Conservation (phyloP, 108 stramenopile species). For the Nannochloropsis granulata region DNA sequence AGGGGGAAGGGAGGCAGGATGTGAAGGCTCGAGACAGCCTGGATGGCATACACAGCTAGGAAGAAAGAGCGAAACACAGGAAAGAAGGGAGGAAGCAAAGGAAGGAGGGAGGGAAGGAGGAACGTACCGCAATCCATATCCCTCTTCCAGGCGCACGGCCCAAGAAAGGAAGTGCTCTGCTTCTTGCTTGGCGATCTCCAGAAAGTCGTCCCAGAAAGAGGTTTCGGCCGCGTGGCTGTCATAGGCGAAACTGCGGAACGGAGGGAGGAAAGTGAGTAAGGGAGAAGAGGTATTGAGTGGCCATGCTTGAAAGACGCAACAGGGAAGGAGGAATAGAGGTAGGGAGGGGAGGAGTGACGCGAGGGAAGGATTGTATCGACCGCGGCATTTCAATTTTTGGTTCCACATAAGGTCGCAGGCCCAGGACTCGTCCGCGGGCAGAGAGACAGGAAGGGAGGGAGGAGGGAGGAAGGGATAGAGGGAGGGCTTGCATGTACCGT, state of each 20-base stretch:
- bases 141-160: neutral
- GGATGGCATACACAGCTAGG: neutral
- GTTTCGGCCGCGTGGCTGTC: neutral
- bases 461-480: neutral
- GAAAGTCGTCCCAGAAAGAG: neutral
- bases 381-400: no score
- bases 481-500: constrained; percentile 1
- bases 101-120: neutral
- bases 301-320: neutral
- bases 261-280: neutral
- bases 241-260: neutral
- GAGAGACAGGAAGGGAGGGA: no score
- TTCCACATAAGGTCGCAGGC: no score
- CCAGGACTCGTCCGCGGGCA: no score
- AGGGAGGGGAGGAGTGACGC: neutral
- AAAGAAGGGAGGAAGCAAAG: neutral
- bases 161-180: neutral
- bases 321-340: neutral
- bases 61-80: neutral
- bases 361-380: no score
- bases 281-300: neutral
- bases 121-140: neutral
- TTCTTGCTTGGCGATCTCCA: neutral
- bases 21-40: neutral
- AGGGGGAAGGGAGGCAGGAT: neutral